phyloP scores from a whole-genome alignment of 1,284 basidiomycete genomes.

The Heliocybe sulcata region DNA sequence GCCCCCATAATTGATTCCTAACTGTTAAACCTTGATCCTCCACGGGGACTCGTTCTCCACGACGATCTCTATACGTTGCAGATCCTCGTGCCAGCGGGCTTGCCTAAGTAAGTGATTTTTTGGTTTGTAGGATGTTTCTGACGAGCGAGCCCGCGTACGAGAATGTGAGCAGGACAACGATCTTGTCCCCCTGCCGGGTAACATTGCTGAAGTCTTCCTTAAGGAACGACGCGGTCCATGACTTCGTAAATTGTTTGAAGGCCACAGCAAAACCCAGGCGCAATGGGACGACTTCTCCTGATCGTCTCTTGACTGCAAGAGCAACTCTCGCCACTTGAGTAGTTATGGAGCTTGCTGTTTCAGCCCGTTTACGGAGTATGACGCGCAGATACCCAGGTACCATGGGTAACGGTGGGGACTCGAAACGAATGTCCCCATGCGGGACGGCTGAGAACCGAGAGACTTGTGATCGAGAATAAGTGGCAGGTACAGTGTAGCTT shows the following conservation, averaged over 20 bases:
- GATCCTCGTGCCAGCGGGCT: too few relatives aligned
- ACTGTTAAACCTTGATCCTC: too few relatives aligned
- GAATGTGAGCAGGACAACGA: background rate
- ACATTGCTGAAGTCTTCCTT: background rate
- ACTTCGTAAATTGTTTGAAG: background rate
- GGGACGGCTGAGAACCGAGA: background rate
- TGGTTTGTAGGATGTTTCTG: too few relatives aligned
- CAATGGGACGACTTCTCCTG: background rate
- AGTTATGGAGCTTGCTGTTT: background rate
- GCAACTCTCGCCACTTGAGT: background rate
- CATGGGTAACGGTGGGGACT: background rate
- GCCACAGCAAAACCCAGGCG: background rate
- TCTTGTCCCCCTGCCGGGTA: background rate
- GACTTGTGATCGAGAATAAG: background rate
- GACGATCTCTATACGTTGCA: too few relatives aligned
- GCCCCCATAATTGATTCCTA: too few relatives aligned
- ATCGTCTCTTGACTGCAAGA: background rate
- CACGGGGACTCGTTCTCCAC: too few relatives aligned
- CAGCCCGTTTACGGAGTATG: background rate
- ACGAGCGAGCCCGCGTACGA: background rate
- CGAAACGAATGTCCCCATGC: background rate
- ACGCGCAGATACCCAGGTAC: background rate
- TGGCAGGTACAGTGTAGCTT: background rate
- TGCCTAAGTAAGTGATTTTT: too few relatives aligned
- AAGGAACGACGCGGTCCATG: background rate